Evolutionary conservation across 2,329 filamentous ascomycete species (phyloP).

Genomic region (Fusarium acutatum): DNA sequence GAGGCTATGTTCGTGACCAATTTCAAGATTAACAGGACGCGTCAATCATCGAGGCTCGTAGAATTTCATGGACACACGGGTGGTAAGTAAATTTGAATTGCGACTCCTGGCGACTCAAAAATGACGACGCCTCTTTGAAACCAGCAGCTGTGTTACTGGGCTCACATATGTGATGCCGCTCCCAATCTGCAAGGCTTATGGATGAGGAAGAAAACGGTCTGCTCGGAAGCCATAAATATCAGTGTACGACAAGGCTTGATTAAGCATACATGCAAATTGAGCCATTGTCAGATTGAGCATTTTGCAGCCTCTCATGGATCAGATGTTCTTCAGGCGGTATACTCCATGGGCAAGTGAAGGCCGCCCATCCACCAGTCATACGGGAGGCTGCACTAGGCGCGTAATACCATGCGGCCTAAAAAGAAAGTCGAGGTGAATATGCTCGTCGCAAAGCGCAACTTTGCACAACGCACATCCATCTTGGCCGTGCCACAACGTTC

Average conservation of each 20-base stretch:
- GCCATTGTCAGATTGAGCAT: background rate
- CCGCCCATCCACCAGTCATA: constrained; percentile 6
- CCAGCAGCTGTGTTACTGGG: background rate
- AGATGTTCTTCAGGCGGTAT: constrained; percentile 1
- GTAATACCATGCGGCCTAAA: background rate
- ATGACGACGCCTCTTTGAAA: background rate
- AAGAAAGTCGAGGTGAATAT: background rate
- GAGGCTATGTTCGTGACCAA: background rate
- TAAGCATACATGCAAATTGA: background rate
- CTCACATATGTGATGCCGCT: background rate
- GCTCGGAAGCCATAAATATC: background rate
- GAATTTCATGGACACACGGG: background rate
- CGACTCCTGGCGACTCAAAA: background rate
- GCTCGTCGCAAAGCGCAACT: background rate
- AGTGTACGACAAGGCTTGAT: background rate
- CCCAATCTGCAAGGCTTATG: background rate
- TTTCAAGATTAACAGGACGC: background rate
- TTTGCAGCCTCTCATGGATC: background rate
- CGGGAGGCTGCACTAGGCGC: constrained; percentile 6
- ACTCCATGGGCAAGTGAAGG: constrained; percentile 8
- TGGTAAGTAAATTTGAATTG: background rate
- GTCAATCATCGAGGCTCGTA: constrained; percentile 24
- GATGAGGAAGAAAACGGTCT: background rate
- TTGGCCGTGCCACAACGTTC: background rate
- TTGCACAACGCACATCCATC: constrained; percentile 4